A percentile compares a stretch with the other conserved stretches of the same genome.
These are phyloP conservation scores for Alternaria sp. DNA, from an alignment of 2,329 filamentous ascomycete genomes.

Conservation along the genomic window DNA sequence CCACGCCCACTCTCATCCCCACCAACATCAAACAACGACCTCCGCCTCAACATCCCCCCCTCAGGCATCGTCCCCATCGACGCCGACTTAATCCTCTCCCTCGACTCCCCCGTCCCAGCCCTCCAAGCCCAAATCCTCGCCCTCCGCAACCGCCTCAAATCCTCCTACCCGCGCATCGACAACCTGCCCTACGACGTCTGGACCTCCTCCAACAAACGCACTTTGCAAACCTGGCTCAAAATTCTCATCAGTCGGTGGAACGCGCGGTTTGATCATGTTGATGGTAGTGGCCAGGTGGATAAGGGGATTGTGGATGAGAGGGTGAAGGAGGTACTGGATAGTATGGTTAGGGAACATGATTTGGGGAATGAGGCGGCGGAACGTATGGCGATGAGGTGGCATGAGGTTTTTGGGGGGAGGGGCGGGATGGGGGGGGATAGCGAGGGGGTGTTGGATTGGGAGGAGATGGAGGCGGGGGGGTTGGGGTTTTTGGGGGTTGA, in stretches of 20 bases:
- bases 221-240: conserved; percentile 37
- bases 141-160: conserved; percentile 27
- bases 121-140: conserved; percentile 31
- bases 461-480: conserved; percentile 26
- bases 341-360: conserved; percentile 33
- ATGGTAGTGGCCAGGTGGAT: neutral
- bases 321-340: conserved; percentile 26
- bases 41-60: conserved; percentile 18
- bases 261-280: conserved; percentile 25
- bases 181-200: conserved; percentile 34
- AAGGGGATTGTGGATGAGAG: conserved; percentile 11
- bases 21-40: conserved; percentile 2
- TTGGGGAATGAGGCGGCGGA: conserved; percentile 29
- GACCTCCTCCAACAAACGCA: conserved; percentile 23
- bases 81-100: conserved; percentile 21
- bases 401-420: conserved; percentile 19
- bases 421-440: conserved; percentile 7
- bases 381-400: conserved; percentile 35
- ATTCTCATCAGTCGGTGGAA: conserved; percentile 34
- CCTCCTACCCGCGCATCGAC: conserved; percentile 34
- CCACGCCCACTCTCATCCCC: neutral
- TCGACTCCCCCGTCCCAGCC: conserved; percentile 15
- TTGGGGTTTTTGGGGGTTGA: conserved; percentile 20
- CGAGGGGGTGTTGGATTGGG: conserved; percentile 16
- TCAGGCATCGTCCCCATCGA: conserved; percentile 25